Percentiles rank a stretch among this genome's conserved stretches.
Conservation (phyloP, 1,139 yeast species). For the Suhomyces taliae region DNA sequence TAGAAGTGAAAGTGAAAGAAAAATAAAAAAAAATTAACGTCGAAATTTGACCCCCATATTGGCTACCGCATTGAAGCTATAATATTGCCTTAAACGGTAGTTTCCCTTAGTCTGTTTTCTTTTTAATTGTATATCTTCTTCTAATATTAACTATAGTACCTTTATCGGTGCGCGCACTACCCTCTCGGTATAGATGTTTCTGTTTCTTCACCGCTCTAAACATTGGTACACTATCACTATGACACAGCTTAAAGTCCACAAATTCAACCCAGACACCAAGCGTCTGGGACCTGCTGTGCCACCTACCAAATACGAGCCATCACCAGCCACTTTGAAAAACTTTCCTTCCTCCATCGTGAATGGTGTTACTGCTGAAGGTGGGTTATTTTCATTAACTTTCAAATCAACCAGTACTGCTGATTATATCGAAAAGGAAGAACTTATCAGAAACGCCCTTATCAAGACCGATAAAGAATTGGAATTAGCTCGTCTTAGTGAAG, state of each 20-base stretch:
- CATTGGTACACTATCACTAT: not conserved
- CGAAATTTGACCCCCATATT: no score
- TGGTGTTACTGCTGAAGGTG: conserved; percentile 47
- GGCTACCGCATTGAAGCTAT: no score
- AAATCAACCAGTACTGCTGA: conserved; percentile 42
- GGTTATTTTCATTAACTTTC: conserved; percentile 45
- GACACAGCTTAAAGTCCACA: conserved; percentile 8
- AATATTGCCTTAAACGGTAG: no score
- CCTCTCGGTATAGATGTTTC: not conserved
- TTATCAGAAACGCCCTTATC: conserved; percentile 21
- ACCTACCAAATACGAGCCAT: conserved; percentile 33
- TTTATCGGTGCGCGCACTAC: not conserved
- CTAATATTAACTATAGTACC: no score
- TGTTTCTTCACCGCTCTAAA: not conserved
- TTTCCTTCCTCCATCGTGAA: conserved; percentile 44
- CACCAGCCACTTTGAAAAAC: conserved; percentile 34
- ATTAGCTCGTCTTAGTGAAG: conserved; percentile 20
- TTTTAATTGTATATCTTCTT: no score
- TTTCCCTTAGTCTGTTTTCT: no score
- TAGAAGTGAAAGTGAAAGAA: no score
- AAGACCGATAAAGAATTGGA: conserved; percentile 4
- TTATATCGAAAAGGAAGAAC: conserved; percentile 39
- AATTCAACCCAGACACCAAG: conserved; percentile 7
- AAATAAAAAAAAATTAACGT: no score
- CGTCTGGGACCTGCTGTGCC: conserved; percentile 12